These are phyloP conservation scores for Lepiota brunneoincarnata DNA, from an alignment of 768 basidiomycete species.

Conservation along the genomic window DNA sequence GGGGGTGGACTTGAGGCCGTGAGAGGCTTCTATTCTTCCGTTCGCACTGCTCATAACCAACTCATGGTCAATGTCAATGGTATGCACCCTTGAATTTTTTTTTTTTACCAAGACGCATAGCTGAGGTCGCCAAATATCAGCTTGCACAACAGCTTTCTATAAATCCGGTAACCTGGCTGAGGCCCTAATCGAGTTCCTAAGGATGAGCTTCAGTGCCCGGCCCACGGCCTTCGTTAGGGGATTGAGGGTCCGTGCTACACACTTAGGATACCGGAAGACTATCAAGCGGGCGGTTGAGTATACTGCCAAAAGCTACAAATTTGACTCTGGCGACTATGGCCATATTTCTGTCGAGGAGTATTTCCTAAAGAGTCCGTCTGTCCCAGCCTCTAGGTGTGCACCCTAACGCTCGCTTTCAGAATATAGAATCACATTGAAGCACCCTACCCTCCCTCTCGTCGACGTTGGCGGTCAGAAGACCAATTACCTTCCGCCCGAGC, in stretches of 20 bases:
- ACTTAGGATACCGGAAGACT: conserved; percentile 75
- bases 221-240: conserved; percentile 61
- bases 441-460: conserved; percentile 54
- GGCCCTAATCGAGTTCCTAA: conserved; percentile 52
- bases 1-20: conserved; percentile 54
- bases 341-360: conserved; percentile 59
- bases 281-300: conserved; percentile 54
- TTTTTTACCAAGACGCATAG: background rate
- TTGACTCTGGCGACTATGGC: conserved; percentile 56
- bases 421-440: conserved; percentile 50
- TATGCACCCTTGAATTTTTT: conserved; percentile 35
- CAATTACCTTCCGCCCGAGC: conserved; percentile 62
- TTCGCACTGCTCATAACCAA: conserved; percentile 52
- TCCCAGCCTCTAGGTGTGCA: background rate
- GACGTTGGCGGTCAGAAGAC: conserved; percentile 52
- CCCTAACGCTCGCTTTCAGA: conserved; percentile 36
- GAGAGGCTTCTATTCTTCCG: conserved; percentile 60
- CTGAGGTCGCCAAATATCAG: conserved; percentile 19
- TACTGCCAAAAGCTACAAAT: conserved; percentile 46
- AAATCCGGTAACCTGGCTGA: conserved; percentile 62
- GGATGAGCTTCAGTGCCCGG: conserved; percentile 58
- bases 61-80: conserved; percentile 64
- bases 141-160: conserved; percentile 62
- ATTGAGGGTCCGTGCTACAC: conserved; percentile 61
- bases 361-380: conserved; percentile 61